phyloP scores from a whole-genome alignment of 2,329 filamentous ascomycete species.

The Cadophora luteo-olivacea region DNA sequence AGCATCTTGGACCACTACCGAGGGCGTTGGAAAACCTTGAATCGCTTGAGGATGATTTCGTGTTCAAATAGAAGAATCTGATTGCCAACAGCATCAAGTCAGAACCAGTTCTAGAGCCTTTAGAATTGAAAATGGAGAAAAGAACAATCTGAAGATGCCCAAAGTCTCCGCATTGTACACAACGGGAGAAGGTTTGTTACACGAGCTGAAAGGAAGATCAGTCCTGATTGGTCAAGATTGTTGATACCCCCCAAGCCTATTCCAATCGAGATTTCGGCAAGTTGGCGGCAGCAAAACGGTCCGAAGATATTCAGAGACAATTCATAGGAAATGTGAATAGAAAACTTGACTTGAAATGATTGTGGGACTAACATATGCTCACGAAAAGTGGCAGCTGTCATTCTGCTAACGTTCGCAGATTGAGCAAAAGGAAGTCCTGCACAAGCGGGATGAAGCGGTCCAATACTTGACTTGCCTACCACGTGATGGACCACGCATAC shows the following conservation, averaged over 20 bases:
- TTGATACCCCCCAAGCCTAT: background rate
- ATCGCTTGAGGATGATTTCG: too few relatives aligned
- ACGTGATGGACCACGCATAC: background rate
- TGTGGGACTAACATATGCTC: background rate
- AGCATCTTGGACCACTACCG: too few relatives aligned
- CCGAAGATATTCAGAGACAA: background rate
- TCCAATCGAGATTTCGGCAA: background rate
- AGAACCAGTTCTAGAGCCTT: too few relatives aligned
- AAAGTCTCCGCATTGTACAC: too few relatives aligned
- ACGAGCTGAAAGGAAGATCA: background rate
- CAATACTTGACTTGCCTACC: background rate
- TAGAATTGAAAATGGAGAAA: too few relatives aligned
- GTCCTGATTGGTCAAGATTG: background rate
- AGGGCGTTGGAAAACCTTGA: too few relatives aligned
- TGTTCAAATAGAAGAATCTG: too few relatives aligned
- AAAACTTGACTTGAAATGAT: background rate
- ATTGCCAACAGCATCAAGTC: too few relatives aligned
- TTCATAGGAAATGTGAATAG: background rate
- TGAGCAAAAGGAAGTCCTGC: conserved; percentile 1
- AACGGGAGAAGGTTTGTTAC: background rate
- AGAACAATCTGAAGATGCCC: too few relatives aligned
- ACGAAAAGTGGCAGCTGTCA: background rate
- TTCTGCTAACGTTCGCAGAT: conserved; percentile 7
- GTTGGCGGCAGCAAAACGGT: background rate
- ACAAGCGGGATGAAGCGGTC: conserved; percentile 1